Base-by-base conservation (phyloP, 306 rosid species). In the Pyrus betulifolia region DNA sequence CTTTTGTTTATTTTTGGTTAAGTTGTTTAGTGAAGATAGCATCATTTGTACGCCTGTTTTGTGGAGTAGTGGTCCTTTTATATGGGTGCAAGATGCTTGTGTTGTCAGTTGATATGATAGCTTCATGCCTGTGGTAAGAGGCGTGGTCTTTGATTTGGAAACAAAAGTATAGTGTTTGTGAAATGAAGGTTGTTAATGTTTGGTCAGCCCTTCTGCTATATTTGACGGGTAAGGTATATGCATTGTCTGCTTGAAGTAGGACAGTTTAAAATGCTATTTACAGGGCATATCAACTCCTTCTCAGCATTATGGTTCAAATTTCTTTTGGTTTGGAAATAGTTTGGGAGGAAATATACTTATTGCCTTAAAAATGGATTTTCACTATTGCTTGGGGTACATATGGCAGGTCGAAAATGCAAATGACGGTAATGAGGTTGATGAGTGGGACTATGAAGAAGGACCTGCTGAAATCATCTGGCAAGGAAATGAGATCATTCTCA, bases 401-500 rank as follows among this genome's bases (percentile, higher is more conserved):
- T 63, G 77, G 55, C 80, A 89, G 93, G 81, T 45, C 45, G 84
- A 82, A 70, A 76, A 70, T 77, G 84, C 58, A 11, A 81, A 31
- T 4, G 84, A 78, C 15, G 25, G 61, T 2, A 45, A 51, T 38
- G 86, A 84, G 42, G 82, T 79, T 54, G 86, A 85, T 49, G 84
- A 85, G 22, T 84, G 87, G 82, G 93, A 92, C 49, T 89, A 85
- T 58, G 91, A 88, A 75, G 92, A 84, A 31, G 97, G 95, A 21
- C 96, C 91, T 23, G 89, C 97, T 1, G 88, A 88, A 86, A 84
- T 95, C 70, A 89, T 92, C 55, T 95, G 93, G 97, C 83, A 79
- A 83, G 98, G 97, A 79, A 91, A 95, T 8, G 96, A 90, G 84
- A 95, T 95, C 49, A 92, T 78, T 81, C 72, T 92, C 74, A 88